phyloP scores from a whole-genome alignment of 164 flowering plant genomes.

The Kalanchoe fedtschenkoi region DNA sequence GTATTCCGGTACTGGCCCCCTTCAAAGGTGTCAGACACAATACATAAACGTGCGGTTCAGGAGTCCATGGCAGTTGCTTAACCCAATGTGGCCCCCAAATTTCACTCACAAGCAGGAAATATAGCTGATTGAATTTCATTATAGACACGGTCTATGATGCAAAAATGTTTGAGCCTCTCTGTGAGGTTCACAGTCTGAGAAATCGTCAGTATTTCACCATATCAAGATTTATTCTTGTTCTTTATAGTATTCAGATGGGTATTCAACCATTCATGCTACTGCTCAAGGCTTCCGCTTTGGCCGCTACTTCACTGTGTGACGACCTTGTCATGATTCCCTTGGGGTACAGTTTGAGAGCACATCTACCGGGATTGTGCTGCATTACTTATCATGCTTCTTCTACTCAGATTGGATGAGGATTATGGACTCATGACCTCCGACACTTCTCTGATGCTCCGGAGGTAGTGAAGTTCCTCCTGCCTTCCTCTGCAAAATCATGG shows the following conservation, averaged over 20 bases:
- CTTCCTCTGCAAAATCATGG: background rate
- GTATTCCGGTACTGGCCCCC: conserved; percentile 94
- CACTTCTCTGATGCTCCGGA: background rate
- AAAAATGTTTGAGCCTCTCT: background rate
- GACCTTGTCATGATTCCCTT: background rate
- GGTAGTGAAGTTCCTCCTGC: background rate
- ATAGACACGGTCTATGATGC: background rate
- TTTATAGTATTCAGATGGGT: background rate
- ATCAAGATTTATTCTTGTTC: background rate
- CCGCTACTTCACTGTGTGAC: background rate
- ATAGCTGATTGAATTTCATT: background rate
- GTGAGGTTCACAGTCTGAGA: background rate
- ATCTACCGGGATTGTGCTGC: conserved; percentile 1
- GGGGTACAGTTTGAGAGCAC: background rate
- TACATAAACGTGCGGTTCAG: conserved; percentile 21
- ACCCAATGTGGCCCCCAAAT: background rate
- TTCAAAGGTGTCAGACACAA: conserved; percentile 41
- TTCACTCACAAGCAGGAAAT: background rate
- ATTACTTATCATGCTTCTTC: background rate
- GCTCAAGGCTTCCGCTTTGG: background rate
- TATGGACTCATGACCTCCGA: background rate
- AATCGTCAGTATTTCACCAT: background rate
- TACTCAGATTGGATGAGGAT: background rate
- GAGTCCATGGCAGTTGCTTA: background rate
- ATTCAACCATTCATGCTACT: background rate